Percentiles rank a stretch among this genome's conserved stretches.
These are phyloP conservation scores for Bifiguratus adelaidae DNA, from an alignment of 192 early-diverging fungal species.

Conservation along the genomic window DNA sequence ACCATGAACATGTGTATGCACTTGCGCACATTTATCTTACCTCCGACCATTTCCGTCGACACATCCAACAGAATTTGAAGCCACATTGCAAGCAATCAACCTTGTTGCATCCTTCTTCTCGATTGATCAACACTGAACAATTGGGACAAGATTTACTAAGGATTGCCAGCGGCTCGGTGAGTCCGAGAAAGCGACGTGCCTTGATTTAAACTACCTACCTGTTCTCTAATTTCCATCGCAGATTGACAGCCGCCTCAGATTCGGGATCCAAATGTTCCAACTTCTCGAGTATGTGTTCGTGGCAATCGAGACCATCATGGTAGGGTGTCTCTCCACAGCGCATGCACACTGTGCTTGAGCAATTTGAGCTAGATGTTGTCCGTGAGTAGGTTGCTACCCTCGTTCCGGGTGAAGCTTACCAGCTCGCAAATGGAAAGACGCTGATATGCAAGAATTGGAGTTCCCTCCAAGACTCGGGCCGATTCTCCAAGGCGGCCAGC, in stretches of 20 bases:
- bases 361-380: conserved; percentile 14
- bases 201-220: conserved; percentile 8
- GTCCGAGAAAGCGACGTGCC: neutral
- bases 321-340: conserved; percentile 35
- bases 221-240: conserved; percentile 25
- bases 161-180: neutral
- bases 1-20: too few relatives aligned
- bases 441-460: conserved; percentile 45
- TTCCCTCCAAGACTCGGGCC: conserved; percentile 42
- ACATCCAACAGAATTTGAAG: conserved; percentile 55
- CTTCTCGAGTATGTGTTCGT: conserved; percentile 27
- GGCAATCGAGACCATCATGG: conserved; percentile 25
- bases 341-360: conserved; percentile 29
- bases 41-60: conserved; percentile 41
- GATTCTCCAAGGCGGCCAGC: conserved; percentile 28
- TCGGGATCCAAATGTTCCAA: neutral
- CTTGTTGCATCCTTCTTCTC: conserved; percentile 66
- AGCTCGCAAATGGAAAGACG: conserved; percentile 32
- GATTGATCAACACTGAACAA: conserved; percentile 51
- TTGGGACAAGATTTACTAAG: conserved; percentile 46
- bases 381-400: neutral
- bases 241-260: conserved; percentile 7
- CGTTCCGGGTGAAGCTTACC: conserved; percentile 15
- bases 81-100: conserved; percentile 56
- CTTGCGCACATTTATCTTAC: conserved; percentile 5